Percentiles rank a stretch among this genome's conserved stretches.
These are phyloP conservation scores for Neurospora sp. DNA, from an alignment of 2,329 filamentous ascomycete species.

Conservation along the genomic window DNA sequence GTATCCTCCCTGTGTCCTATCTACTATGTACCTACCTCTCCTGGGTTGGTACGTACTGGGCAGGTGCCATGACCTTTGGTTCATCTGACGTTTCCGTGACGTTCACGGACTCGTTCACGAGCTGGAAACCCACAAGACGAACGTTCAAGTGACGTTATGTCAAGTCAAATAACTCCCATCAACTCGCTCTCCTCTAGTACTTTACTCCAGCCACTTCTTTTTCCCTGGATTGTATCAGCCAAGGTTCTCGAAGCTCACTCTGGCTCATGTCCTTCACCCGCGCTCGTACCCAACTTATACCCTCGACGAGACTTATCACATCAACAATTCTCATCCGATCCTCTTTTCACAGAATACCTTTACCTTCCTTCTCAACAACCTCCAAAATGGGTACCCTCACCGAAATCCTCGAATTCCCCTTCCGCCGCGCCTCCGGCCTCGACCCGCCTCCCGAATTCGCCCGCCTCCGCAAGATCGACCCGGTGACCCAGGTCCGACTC, in stretches of 20 bases:
- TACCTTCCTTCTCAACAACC: neutral
- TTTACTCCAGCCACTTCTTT: neutral
- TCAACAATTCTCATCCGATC: no score
- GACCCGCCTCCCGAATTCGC: slow-evolving; percentile 36
- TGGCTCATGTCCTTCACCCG: neutral
- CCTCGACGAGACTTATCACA: neutral
- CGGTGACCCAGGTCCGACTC: slow-evolving; percentile 34
- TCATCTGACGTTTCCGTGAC: neutral
- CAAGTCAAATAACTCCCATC: neutral
- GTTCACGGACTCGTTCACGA: neutral
- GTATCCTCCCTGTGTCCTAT: no score
- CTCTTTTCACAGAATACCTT: neutral
- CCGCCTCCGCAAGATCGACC: slow-evolving; percentile 30
- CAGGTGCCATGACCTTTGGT: neutral
- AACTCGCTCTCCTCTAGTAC: neutral
- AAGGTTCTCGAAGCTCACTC: neutral
- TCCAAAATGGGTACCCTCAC: slow-evolving; percentile 7
- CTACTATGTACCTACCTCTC: neutral
- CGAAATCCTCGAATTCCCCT: slow-evolving; percentile 26
- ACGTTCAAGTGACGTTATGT: neutral
- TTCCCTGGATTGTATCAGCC: neutral
- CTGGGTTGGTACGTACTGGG: neutral
- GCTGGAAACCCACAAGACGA: neutral
- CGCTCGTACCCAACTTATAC: neutral
- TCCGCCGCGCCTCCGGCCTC: slow-evolving; percentile 27